Conservation (phyloP, 768 basidiomycete species). For the Boletus eberwhitei region DNA sequence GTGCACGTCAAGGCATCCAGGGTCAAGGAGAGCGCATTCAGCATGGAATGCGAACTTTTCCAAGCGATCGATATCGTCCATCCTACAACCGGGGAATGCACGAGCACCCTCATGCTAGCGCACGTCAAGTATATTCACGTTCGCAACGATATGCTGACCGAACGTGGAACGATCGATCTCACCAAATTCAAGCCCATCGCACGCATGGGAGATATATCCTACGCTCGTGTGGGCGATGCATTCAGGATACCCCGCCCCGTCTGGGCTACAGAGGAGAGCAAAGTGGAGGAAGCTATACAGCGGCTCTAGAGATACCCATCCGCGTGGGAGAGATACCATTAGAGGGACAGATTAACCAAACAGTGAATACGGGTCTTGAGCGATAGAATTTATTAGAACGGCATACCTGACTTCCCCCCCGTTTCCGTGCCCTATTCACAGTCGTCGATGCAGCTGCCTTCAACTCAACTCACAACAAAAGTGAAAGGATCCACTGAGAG, state of each 20-base stretch:
- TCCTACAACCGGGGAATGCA: slow-evolving; percentile 26
- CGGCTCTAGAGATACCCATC: background rate
- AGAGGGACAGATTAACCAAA: background rate
- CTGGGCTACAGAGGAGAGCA: slow-evolving; percentile 21
- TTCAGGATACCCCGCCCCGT: slow-evolving; percentile 25
- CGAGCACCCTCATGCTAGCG: slow-evolving; percentile 37
- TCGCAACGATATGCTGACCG: slow-evolving; percentile 40
- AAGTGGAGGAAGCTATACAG: background rate
- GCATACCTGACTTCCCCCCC: background rate
- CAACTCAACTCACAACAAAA: too few species aligned
- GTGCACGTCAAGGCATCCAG: slow-evolving; percentile 38
- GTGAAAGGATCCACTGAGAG: too few species aligned
- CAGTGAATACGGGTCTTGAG: background rate
- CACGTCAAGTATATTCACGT: slow-evolving; percentile 43
- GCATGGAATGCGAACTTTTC: slow-evolving; percentile 41
- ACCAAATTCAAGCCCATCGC: slow-evolving; percentile 35
- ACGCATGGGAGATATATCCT: slow-evolving; percentile 40
- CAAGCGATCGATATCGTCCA: slow-evolving; percentile 36
- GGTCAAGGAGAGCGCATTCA: slow-evolving; percentile 46
- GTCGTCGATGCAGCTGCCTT: too few species aligned
- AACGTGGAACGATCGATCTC: slow-evolving; percentile 35
- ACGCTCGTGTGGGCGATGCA: slow-evolving; percentile 29
- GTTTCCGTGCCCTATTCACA: too few species aligned
- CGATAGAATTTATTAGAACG: background rate
- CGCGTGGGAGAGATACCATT: background rate